phyloP scores from a whole-genome alignment of 2,329 filamentous ascomycete genomes.

The Phaeosphaeriaceae sp. region DNA sequence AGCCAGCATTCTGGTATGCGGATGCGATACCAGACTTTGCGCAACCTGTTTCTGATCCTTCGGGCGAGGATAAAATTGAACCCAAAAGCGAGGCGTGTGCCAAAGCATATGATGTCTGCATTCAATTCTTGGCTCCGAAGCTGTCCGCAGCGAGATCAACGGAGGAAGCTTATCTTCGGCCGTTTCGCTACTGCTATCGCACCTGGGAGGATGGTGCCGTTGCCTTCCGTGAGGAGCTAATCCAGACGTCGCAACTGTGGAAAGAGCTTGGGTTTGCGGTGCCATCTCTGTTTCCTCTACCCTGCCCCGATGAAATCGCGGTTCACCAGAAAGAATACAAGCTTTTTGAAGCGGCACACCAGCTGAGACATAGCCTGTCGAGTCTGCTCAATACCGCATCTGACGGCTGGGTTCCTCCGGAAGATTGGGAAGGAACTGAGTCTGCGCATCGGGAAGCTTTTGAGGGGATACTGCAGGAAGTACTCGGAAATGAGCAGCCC shows the following conservation, averaged over 20 bases:
- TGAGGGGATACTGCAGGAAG: conserved; percentile 37
- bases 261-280: conserved; percentile 47
- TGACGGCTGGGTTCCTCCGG: conserved; percentile 47
- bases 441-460: conserved; percentile 40
- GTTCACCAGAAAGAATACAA: conserved; percentile 39
- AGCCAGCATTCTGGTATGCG: conserved; percentile 50
- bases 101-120: conserved; percentile 43
- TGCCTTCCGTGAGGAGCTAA: conserved; percentile 50
- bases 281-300: conserved; percentile 41
- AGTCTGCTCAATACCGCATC: conserved; percentile 39
- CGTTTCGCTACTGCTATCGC: conserved; percentile 50
- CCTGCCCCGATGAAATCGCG: conserved; percentile 30
- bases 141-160: conserved; percentile 41
- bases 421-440: conserved; percentile 43
- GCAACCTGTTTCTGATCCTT: conserved; percentile 26
- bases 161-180: conserved; percentile 46
- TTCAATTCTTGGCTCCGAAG: conserved; percentile 39
- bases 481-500: conserved; percentile 34
- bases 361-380: conserved; percentile 36
- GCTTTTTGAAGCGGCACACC: conserved; percentile 42
- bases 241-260: conserved; percentile 48
- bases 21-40: conserved; percentile 51
- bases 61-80: conserved; percentile 16
- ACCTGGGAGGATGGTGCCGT: conserved; percentile 52
- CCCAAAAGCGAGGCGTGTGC: conserved; percentile 36